Base-by-base conservation (phyloP, 2,329 filamentous ascomycete genomes). In the Nothomitra cinnamomea region DNA sequence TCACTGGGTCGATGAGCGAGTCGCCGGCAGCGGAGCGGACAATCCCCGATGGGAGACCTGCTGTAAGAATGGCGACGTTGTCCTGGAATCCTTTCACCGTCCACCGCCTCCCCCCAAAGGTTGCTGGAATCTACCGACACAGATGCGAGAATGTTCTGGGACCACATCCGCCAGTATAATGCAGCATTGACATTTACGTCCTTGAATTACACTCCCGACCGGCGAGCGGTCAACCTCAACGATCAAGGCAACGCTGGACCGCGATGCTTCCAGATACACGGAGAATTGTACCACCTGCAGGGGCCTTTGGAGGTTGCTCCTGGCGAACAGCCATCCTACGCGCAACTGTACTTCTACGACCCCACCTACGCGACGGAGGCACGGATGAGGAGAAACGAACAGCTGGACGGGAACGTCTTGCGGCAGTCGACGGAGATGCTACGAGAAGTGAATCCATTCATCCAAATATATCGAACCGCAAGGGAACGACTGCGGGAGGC, bases 161-260 rank as follows among this genome's bases (percentile, higher is more conserved):
- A 52, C 15, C 25, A 52, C n/a, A 52, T 52, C 24, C 24, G 17
- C 42, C 25, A 52, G 24, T 52, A 52, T 47, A 52, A 52, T 42
- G 2, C 3, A 49, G n/a, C 17, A n/a, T 36, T 47, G 25, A 36
- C 24, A 2, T 50, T 52, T 6, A 52, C 24, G 19, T 52, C 19
- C 7, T 38, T 52, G 8, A 7, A 6, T 6, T 52, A 52, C 24
- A n/a, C 17, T 36, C 7, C 17, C 2, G 24, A 52, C 24, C 17
- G 17, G 36, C 5, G n/a, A n/a, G n/a, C n/a, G n/a, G n/a, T n/a
- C n/a, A n/a, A 42, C 19, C n/a, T 2, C 24, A 17, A 42, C 1
- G 24, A 25, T 52, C 2, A 42, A 24, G 17, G 19, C 19, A 41
- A 17, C n/a, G n/a, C n/a, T 38, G 50, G 24, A 24, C 28, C 35